phyloP scores from a whole-genome alignment of 2,329 filamentous ascomycete genomes.

The Juglanconis sp. region DNA sequence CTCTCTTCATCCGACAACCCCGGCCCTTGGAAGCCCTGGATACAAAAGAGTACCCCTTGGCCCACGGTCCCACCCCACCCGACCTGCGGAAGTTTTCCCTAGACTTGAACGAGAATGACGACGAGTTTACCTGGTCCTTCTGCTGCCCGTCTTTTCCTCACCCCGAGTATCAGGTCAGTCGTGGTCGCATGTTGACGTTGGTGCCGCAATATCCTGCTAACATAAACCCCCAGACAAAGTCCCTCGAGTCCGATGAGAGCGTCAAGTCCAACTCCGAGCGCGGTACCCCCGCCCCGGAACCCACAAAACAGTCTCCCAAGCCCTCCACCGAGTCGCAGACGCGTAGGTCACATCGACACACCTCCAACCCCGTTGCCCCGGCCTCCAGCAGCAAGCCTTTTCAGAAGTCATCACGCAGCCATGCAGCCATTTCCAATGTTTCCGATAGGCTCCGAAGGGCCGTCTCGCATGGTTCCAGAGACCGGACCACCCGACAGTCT shows the following conservation, averaged over 20 bases:
- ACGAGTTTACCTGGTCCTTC: constrained; percentile 28
- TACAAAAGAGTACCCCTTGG: constrained; percentile 85
- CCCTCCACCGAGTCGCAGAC: constrained; percentile 25
- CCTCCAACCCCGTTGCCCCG: constrained; percentile 32
- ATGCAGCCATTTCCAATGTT: constrained; percentile 27
- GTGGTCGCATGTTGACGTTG: not conserved
- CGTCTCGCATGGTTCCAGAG: constrained; percentile 29
- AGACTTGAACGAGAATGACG: constrained; percentile 59
- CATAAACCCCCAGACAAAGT: constrained; percentile 3
- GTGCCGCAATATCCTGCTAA: not conserved
- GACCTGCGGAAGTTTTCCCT: constrained; percentile 77
- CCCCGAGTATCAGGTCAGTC: constrained; percentile 11
- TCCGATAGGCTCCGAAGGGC: constrained; percentile 39
- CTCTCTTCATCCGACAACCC: constrained; percentile 74
- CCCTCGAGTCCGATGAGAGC: constrained; percentile 16
- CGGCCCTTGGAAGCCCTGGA: constrained; percentile 71
- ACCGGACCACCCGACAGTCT: constrained; percentile 23
- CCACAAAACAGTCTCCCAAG: constrained; percentile 24
- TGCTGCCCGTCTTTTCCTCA: constrained; percentile 9
- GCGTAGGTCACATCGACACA: constrained; percentile 32
- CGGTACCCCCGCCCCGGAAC: constrained; percentile 30
- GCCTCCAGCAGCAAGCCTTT: constrained; percentile 29
- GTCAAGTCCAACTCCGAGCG: constrained; percentile 30
- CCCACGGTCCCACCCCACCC: constrained; percentile 75
- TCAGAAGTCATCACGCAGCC: constrained; percentile 27